Conservation (phyloP, 352 stramenopile species). For the Phytophthora cryptogea region DNA sequence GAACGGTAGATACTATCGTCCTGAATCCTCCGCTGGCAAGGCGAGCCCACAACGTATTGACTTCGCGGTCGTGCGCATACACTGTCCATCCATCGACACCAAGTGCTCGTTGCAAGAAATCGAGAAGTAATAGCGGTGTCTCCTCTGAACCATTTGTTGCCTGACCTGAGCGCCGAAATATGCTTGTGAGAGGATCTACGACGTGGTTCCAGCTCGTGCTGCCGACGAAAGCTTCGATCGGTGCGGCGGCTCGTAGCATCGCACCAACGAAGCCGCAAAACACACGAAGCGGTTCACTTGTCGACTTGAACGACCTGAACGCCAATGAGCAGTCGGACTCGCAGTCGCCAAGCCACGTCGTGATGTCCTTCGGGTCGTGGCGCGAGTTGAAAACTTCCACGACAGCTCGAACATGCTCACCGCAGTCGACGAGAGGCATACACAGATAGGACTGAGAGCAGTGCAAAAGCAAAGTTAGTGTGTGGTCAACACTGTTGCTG, state of each 20-base stretch:
- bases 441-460: conserved; percentile 64
- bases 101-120: conserved; percentile 58
- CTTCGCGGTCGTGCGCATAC: conserved; percentile 61
- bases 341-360: conserved; percentile 45
- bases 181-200: conserved; percentile 8
- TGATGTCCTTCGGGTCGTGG: conserved; percentile 44
- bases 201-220: conserved; percentile 2
- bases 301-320: conserved; percentile 19
- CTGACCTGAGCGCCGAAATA: conserved; percentile 1
- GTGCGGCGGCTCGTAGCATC: conserved; percentile 52
- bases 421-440: conserved; percentile 64
- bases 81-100: conserved; percentile 60
- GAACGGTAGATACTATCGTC: conserved; percentile 42
- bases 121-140: conserved; percentile 33
- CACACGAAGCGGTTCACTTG: conserved; percentile 51
- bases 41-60: conserved; percentile 52
- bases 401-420: conserved; percentile 53
- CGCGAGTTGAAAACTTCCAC: conserved; percentile 76
- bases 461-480: conserved; percentile 1
- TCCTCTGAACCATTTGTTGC: neutral
- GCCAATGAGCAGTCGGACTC: conserved; percentile 21
- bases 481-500: neutral
- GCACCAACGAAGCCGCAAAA: conserved; percentile 69
- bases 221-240: conserved; percentile 33
- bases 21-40: conserved; percentile 31